Evolutionary conservation across 148 eudicot species (phyloP), one percentile per base, ranked within the genome.

Genomic region (Nepenthes mirabilis): DNA sequence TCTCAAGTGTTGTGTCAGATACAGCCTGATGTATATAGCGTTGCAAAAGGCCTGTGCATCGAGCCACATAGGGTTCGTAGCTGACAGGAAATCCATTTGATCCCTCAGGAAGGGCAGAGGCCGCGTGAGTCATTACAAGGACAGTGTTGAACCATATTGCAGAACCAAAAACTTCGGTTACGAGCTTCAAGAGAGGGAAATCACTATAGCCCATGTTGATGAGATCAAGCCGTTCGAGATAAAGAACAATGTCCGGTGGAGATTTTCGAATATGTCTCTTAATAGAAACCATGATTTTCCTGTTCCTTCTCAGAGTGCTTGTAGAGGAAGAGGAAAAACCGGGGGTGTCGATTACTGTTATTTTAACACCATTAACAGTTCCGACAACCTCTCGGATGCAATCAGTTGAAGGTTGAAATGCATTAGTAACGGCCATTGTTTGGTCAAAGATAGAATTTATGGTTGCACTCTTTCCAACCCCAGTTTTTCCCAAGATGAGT

Each of bases 381-480:
- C 97, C 99, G 58, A 65, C 68, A 72, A 94, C 70, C 70, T 94
- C 95, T 74, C 72, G 79, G 74, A 94, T 78, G 37, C 51, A 73
- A 61, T 84, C 72, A 1, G 99, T 94, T 60, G 86, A 79, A 63
- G 97, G 95, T 37, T 60, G 76, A 70, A 94, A 94, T 13, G 99
- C 97, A 76, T 84, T 69, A 6, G 99, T 94, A 13, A 55, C 45
- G 51, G 82, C 75, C 75, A 79, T 94, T 14, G 74, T 68, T 62
- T 89, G 84, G 72, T 82, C 72, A 62, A 94, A 82, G 43, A 94
- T 75, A n/a, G 97, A 86, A 72, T 94, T 94, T 68, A 94, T 89
- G 23, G 99, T 89, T 60, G 97, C 89, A 52, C 99, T 94, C 69
- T 94, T 94, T 52, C 99, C 99, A 56, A 84, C 95, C 33, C 99